Evolutionary conservation across 176 grass and related monocot genomes (phyloP).

Genomic region (Ananas comosus): DNA sequence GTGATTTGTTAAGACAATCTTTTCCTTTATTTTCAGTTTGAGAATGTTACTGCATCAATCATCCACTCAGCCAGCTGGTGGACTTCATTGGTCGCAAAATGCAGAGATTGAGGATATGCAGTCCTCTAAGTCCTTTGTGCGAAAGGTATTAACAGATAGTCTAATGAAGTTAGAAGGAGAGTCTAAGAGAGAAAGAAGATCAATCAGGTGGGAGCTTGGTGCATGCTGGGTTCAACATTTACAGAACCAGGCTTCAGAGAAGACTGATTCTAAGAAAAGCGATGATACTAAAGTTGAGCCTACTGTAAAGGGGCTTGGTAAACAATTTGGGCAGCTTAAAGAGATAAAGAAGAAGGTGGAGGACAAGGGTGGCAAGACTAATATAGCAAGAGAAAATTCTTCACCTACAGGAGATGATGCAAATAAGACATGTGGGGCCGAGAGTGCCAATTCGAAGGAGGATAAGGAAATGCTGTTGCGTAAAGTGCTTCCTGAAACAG

Average conservation of each 20-base stretch:
- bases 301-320: conserved; percentile 88
- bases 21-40: conserved; percentile 50
- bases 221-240: conserved; percentile 98
- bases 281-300: conserved; percentile 58
- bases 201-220: conserved; percentile 95
- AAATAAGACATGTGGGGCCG: conserved; percentile 18
- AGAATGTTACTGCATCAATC: conserved; percentile 83
- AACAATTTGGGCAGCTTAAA: conserved; percentile 91
- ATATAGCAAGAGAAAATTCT: conserved; percentile 37
- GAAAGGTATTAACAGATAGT: conserved; percentile 62
- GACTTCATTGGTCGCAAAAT: conserved; percentile 34
- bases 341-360: conserved; percentile 92
- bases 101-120: conserved; percentile 39
- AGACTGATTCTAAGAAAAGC: conserved; percentile 59
- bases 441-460: conserved; percentile 35
- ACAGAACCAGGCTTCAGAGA: conserved; percentile 72
- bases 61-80: conserved; percentile 32
- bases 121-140: conserved; percentile 36
- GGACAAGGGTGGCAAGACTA: conserved; percentile 45
- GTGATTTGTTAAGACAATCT: conserved; percentile 16
- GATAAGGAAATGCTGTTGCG: conserved; percentile 47
- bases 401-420: conserved; percentile 24
- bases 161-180: conserved; percentile 71
- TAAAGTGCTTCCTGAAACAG: conserved; percentile 63
- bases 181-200: conserved; percentile 39